phyloP scores from a whole-genome alignment of 2,329 filamentous ascomycete genomes.

The Pseudogymnoascus sp. region DNA sequence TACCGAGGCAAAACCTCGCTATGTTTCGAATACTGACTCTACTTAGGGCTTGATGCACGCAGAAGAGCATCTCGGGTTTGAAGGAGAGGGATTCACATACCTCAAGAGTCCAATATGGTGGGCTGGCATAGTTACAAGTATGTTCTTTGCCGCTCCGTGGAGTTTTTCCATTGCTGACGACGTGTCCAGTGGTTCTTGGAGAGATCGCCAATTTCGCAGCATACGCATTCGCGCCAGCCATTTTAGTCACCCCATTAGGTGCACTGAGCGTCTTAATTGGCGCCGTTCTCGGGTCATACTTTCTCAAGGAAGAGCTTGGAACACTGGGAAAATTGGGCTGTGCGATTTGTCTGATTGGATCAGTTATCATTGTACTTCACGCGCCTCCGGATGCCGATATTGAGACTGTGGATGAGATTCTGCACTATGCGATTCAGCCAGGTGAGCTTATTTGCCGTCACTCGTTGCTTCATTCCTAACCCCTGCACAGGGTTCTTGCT shows the following conservation, averaged over 20 bases:
- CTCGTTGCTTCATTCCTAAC: neutral
- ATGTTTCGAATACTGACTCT: slow-evolving; percentile 12
- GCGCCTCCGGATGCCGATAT: slow-evolving; percentile 91
- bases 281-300: slow-evolving; percentile 89
- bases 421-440: slow-evolving; percentile 82
- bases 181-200: slow-evolving; percentile 67
- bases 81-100: slow-evolving; percentile 93
- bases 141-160: slow-evolving; percentile 28
- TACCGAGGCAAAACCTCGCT: neutral
- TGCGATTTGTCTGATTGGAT: slow-evolving; percentile 90
- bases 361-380: slow-evolving; percentile 94
- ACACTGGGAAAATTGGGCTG: slow-evolving; percentile 87
- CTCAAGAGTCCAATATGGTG: slow-evolving; percentile 95
- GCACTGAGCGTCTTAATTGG: slow-evolving; percentile 92
- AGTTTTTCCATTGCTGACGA: slow-evolving; percentile 19
- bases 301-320: slow-evolving; percentile 84
- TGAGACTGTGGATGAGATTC: slow-evolving; percentile 80
- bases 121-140: slow-evolving; percentile 85
- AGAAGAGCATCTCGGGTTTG: slow-evolving; percentile 85
- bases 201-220: slow-evolving; percentile 97
- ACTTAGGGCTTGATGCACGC: slow-evolving; percentile 78
- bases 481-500: slow-evolving; percentile 68
- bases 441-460: slow-evolving; percentile 46
- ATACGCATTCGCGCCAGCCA: slow-evolving; percentile 97
- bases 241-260: slow-evolving; percentile 89